Evolutionary conservation across 2,329 filamentous ascomycete species (phyloP), one percentile per base, ranked within the genome.

Genomic region (Kalmusia sp.): DNA sequence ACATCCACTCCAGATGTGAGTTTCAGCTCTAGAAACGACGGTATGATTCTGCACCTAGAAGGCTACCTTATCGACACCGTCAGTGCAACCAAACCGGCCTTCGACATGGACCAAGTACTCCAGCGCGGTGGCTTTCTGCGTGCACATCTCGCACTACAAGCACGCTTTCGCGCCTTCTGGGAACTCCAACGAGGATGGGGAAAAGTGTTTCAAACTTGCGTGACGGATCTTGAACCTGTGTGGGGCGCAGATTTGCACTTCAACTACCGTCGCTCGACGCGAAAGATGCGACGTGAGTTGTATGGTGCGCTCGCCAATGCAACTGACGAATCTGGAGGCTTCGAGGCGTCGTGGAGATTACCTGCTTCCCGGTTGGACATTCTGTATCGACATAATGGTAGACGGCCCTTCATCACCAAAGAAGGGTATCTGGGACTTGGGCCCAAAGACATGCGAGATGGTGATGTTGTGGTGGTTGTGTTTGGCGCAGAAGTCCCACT

Each of bases 171-270:
- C 24, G 39, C 49, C 11, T 51, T 51, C 15, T 45, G 39, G 49
- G 49, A 51, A 30, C 49, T 51, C 19, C 38, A 45, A 15, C 21
- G 8, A 3, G 27, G 15, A 11, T 51, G 49, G 49, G 25, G 45
- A 22, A 45, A 14, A 8, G 37, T 51, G 4, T 51, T 51, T 22
- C 39, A 30, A n/a, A 37, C 39, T 19, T 22, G 31, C 12, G 33
- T 51, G 7, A 33, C 49, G 1, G 49, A 51, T 24, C 44, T 51
- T 22, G 49, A 51, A 21, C 39, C 31, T 17, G 31, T 51, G 5
- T 51, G 49, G 49, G 40, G 49, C n/a, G 30, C 49, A n/a, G 49
- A 51, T 31, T 17, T 51, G 7, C 49, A 38, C 21, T 45, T 51
- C 33, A 51, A 37, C 8, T 51, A 38, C 25, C 30, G 33, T 7